These are phyloP conservation scores for Clonostachys chloroleuca DNA, from an alignment of 2,329 filamentous ascomycete genomes.

Conservation along the genomic window DNA sequence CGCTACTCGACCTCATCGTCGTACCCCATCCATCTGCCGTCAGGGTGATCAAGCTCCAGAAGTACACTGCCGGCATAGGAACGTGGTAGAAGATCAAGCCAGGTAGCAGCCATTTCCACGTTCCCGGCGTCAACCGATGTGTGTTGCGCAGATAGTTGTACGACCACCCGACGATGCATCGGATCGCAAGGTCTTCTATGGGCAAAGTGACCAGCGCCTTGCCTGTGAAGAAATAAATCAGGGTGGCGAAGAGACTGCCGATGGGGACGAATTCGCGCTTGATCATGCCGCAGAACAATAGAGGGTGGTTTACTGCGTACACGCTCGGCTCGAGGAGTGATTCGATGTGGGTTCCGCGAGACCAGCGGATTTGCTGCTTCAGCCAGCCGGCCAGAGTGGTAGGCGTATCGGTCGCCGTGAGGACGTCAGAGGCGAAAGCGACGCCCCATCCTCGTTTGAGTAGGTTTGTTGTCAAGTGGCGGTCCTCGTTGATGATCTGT, in stretches of 20 bases:
- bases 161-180: slow-evolving; percentile 4
- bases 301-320: slow-evolving; percentile 13
- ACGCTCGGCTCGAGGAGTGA: slow-evolving; percentile 13
- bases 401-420: slow-evolving; percentile 13
- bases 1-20: slow-evolving; percentile 12
- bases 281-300: slow-evolving; percentile 13
- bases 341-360: slow-evolving; percentile 14
- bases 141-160: slow-evolving; percentile 15
- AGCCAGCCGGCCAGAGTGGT: slow-evolving; percentile 14
- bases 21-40: slow-evolving; percentile 18
- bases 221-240: slow-evolving; percentile 12
- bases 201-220: slow-evolving; percentile 9
- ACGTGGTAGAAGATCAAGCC: slow-evolving; percentile 16
- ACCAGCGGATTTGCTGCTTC: slow-evolving; percentile 15
- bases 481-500: slow-evolving; percentile 16
- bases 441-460: slow-evolving; percentile 16
- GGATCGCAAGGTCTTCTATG: slow-evolving; percentile 7
- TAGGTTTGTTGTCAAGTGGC: slow-evolving; percentile 15
- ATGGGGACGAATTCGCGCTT: slow-evolving; percentile 13
- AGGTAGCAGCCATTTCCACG: slow-evolving; percentile 10
- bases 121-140: slow-evolving; percentile 8
- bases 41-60: slow-evolving; percentile 14
- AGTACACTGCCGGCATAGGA: slow-evolving; percentile 13
- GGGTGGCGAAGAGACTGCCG: slow-evolving; percentile 9
- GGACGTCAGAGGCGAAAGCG: slow-evolving; percentile 16